Evolutionary conservation across 768 basidiomycete genomes (phyloP).

Genomic region (Rhodocollybia butyracea): DNA sequence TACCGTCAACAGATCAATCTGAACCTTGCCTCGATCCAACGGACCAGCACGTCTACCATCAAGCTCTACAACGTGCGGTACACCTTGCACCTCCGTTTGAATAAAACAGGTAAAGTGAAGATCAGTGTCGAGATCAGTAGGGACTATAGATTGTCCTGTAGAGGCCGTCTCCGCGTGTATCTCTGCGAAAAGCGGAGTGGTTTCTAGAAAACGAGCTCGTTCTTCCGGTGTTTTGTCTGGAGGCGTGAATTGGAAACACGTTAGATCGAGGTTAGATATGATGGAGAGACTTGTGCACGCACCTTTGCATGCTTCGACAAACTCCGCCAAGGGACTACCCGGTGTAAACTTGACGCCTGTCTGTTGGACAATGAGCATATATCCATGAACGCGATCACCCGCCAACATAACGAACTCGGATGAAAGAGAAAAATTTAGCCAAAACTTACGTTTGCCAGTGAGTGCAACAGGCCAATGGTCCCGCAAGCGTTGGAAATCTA

Average conservation of each 20-base stretch:
- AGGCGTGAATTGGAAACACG: background rate
- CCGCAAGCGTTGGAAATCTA: constrained; percentile 86
- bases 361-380: constrained; percentile 26
- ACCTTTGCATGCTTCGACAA: constrained; percentile 66
- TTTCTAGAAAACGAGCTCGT: constrained; percentile 72
- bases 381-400: background rate
- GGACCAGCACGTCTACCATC: constrained; percentile 80
- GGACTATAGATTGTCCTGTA: constrained; percentile 66
- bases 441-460: constrained; percentile 69
- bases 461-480: constrained; percentile 83
- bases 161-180: constrained; percentile 74
- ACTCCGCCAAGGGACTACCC: constrained; percentile 58
- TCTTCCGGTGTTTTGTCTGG: constrained; percentile 68
- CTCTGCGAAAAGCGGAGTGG: constrained; percentile 68
- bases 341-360: constrained; percentile 55
- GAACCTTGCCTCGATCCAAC: constrained; percentile 66
- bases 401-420: background rate
- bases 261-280: background rate
- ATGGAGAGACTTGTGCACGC: constrained; percentile 6
- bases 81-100: constrained; percentile 34
- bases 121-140: constrained; percentile 63
- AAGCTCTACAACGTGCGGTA: constrained; percentile 60
- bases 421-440: background rate
- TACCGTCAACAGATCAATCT: constrained; percentile 56
- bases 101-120: constrained; percentile 91